Conservation (phyloP, 2,329 filamentous ascomycete genomes). For the Atkinsonella hypoxylon region DNA sequence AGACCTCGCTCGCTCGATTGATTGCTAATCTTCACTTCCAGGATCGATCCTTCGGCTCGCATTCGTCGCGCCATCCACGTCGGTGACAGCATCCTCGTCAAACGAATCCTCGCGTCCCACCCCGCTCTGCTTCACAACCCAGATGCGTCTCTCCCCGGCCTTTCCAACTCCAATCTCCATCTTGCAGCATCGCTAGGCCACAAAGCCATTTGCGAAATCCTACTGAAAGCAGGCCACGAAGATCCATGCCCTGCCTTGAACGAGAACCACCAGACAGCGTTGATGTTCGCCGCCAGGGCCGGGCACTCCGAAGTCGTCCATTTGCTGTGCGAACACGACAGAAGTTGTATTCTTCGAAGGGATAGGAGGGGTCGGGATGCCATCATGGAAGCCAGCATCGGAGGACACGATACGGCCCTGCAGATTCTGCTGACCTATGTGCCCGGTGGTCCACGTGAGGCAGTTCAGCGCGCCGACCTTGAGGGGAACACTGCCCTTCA, state of each 20-base stretch:
- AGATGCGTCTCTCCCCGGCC: constrained; percentile 52
- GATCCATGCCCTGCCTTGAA: constrained; percentile 62
- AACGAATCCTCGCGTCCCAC: constrained; percentile 64
- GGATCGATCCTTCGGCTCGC: constrained; percentile 67
- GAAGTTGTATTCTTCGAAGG: constrained; percentile 48
- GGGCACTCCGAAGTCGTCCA: constrained; percentile 66
- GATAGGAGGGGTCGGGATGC: constrained; percentile 62
- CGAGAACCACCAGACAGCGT: constrained; percentile 65
- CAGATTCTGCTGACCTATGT: constrained; percentile 52
- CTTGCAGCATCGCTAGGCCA: constrained; percentile 65
- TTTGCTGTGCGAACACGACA: constrained; percentile 53
- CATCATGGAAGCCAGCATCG: constrained; percentile 51
- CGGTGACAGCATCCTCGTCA: constrained; percentile 59
- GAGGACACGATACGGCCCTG: constrained; percentile 52
- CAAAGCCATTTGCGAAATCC: constrained; percentile 53
- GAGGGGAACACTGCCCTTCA: constrained; percentile 81
- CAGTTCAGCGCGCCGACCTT: constrained; percentile 47
- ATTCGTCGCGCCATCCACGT: constrained; percentile 71
- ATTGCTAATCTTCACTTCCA: constrained; percentile 18
- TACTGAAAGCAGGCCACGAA: constrained; percentile 68
- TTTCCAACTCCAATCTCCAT: constrained; percentile 76
- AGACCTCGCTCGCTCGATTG: neutral
- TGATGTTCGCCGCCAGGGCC: constrained; percentile 62
- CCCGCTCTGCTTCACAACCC: constrained; percentile 66
- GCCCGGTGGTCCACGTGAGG: constrained; percentile 38